These are phyloP conservation scores for Vitis hybrid DNA, from an alignment of 177 flowering plant genomes.

Conservation along the genomic window DNA sequence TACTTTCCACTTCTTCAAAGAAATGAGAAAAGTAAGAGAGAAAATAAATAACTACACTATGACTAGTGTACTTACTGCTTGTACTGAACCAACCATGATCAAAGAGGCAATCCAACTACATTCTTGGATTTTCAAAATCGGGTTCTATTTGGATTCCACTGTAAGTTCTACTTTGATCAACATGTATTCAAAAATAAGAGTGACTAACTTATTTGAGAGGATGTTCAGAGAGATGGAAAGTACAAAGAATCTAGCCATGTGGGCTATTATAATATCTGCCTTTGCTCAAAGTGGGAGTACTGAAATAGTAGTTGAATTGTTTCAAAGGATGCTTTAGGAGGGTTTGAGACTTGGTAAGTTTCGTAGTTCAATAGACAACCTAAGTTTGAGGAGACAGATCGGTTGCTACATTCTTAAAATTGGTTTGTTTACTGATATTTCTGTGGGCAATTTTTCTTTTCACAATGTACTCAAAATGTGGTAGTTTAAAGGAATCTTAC, in stretches of 20 bases:
- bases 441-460: conserved; percentile 39
- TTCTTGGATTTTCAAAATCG: conserved; percentile 54
- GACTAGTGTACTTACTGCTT: conserved; percentile 60
- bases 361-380: conserved; percentile 25
- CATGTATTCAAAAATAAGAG: too few species aligned
- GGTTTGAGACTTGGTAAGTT: conserved; percentile 58
- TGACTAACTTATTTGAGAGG: conserved; percentile 20
- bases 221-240: conserved; percentile 45
- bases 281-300: conserved; percentile 10
- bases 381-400: conserved; percentile 49
- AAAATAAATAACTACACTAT: conserved; percentile 56
- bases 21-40: conserved; percentile 47
- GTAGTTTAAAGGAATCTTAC: conserved; percentile 56
- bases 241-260: conserved; percentile 24
- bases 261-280: conserved; percentile 48
- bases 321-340: conserved; percentile 41
- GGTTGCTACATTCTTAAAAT: conserved; percentile 55
- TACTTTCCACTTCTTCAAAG: conserved; percentile 49
- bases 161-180: conserved; percentile 54
- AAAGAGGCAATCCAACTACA: conserved; percentile 61
- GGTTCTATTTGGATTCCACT: conserved; percentile 43
- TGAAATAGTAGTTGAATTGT: conserved; percentile 40
- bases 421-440: conserved; percentile 43
- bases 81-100: conserved; percentile 46
- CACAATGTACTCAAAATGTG: conserved; percentile 63